Base-by-base conservation (phyloP, 2,329 filamentous ascomycete species). In the Emmonsia crescens region DNA sequence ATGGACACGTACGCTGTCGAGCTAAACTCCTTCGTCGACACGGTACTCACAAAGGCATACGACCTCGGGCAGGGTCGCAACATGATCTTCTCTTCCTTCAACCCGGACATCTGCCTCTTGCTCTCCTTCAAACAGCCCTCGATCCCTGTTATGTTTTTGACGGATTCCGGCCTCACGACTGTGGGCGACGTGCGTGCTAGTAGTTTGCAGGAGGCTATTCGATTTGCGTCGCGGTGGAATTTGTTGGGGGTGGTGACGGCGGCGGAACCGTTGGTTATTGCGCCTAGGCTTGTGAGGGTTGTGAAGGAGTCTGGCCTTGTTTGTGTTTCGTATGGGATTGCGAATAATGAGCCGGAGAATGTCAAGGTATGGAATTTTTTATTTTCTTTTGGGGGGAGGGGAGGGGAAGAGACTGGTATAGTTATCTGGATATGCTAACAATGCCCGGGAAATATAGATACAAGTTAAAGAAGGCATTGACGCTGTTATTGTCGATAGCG, bases 381-480 rank as follows among this genome's bases (percentile, higher is more conserved):
- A 12, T 21, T 62, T 57, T 59, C 48, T 36, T 19, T 36, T 14
- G 21, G 21, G 19, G 21, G 21, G 19, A 29, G 40, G 19, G 16
- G 16, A 8, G 8, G 24, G 3, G 16, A 27, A 9, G 10, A 9
- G 36, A n/a, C n/a, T 3, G 16, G 33, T 24, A 38, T 16, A 19
- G 12, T 5, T 38, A 3, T 38, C 8, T 27, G 24, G n/a, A 27
- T 36, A 40, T 48, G 38, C 61, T 66, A 58, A 61, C 46, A 49
- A n/a, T 44, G 0, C 40, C 3, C 33, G 21, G 52, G 10, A 52
- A 59, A 36, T 57, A 31, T 60, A 92, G 86, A 79, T 88, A 65
- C 94, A 99, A 86, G 90, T 95, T 10, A 89, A 90, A 60, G 90
- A 96, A 75, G 93, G 94, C 56, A 96, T 99, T 64, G 94, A 99